Evolutionary conservation across 1,139 yeast species (phyloP), one percentile per base, ranked within the genome.

Genomic region (Geotrichum carabidarum): DNA sequence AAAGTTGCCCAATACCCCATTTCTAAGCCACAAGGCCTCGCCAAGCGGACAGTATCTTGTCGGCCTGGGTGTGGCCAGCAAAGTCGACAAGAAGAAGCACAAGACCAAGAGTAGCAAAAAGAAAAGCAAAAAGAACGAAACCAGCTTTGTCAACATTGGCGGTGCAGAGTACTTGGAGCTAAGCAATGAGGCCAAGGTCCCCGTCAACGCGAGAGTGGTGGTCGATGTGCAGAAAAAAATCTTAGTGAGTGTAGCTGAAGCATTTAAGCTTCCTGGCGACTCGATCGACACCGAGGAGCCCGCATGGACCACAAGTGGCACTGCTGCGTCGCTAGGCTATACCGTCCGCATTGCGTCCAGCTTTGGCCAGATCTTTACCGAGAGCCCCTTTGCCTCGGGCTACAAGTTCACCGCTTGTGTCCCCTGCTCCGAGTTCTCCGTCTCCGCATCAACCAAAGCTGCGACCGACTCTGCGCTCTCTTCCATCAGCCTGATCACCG

Each of bases 91-190:
- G 48, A 62, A 63, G 71, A 75, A 57, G 74, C 80, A 53, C 63
- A 70, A 48, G 38, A 77, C 79, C 63, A 81, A 81, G 56, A 73
- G 31, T 3, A 27, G 80, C 41, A 60, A 61, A 34, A 65, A 62
- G 48, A 18, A 62, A 4, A 60, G 60, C 44, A 54, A 56, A 48
- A 61, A 45, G 57, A 58, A 63, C 43, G 72, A 72, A 43, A 88
- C 96, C 8, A 83, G 82, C 61, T 86, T 76, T 65, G 86, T 90
- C 50, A 88, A 88, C 63, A 76, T 89, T 50, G 97, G 97, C 0
- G 78, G 75, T 50, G 71, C 74, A 1, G 71, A 78, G 55, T 75
- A 82, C 8, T 62, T 88, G 41, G 84, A 82, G 65, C 74, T 90
- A 56, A 51, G 55, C n/a, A 73, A 59, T 34, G 73, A 77, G 2